These are phyloP conservation scores for Russula lepida DNA, from an alignment of 768 basidiomycete genomes.

Conservation along the genomic window DNA sequence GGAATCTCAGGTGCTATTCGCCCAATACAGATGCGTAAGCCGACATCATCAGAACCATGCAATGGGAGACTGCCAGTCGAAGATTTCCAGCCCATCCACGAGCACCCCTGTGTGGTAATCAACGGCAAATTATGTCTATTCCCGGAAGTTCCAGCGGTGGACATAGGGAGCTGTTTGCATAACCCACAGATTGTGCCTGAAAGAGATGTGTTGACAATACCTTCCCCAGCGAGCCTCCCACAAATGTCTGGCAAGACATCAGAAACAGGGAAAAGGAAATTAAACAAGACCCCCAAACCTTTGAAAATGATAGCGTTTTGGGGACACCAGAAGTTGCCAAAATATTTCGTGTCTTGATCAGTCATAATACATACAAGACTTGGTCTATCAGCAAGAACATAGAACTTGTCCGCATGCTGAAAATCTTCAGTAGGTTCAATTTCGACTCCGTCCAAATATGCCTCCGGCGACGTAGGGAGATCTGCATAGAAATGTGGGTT, in stretches of 20 bases:
- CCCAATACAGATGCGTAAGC: not conserved
- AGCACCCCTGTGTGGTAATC: not conserved
- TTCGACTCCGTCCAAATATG: not conserved
- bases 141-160: not conserved
- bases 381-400: not conserved
- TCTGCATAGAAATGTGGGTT: not conserved
- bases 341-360: not conserved
- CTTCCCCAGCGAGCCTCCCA: not conserved
- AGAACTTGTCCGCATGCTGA: not conserved
- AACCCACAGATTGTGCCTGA: not conserved
- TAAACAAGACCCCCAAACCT: not conserved
- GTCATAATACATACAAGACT: not conserved
- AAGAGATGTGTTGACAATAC: not conserved
- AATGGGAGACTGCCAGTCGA: not conserved
- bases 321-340: not conserved
- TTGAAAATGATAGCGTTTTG: not conserved
- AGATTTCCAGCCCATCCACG: not conserved
- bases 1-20: not conserved
- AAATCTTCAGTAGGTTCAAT: not conserved
- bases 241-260: not conserved
- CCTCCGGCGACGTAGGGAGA: not conserved
- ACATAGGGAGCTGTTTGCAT: not conserved
- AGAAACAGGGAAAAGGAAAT: not conserved
- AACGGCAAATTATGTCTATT: not conserved
- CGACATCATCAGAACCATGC: not conserved